Conservation (phyloP, 148 eudicot species). For the Heliosperma pusillum region DNA sequence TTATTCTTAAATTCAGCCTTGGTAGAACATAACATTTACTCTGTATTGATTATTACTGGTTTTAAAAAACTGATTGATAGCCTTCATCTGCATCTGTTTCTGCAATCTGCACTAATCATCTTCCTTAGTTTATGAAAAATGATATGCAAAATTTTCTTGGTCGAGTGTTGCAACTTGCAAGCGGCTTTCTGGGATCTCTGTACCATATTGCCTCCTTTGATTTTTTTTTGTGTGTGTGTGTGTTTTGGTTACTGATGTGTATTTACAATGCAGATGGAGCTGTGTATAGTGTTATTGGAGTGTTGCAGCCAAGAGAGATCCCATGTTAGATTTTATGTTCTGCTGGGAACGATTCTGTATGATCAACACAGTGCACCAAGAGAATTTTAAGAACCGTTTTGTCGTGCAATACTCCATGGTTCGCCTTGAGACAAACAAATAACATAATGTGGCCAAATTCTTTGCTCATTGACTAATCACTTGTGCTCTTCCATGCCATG, state of each 20-base stretch:
- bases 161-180: background rate
- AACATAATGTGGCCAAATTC: constrained; percentile 87
- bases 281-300: constrained; percentile 85
- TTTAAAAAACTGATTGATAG: background rate
- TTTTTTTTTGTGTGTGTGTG: background rate
- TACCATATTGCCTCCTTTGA: background rate
- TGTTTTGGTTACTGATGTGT: background rate
- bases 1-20: background rate
- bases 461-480: constrained; percentile 92
- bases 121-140: background rate
- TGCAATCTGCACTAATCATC: background rate
- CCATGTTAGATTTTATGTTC: constrained; percentile 90
- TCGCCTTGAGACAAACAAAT: constrained; percentile 88
- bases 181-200: background rate
- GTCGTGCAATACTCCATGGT: constrained; percentile 96
- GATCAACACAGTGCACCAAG: constrained; percentile 79
- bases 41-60: background rate
- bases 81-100: background rate
- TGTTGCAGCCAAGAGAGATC: constrained; percentile 99
- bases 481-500: constrained; percentile 91
- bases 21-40: background rate
- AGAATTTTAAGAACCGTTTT: constrained; percentile 81
- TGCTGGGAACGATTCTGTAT: constrained; percentile 86
- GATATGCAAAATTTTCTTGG: background rate
- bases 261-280: constrained; percentile 56